Percentiles rank a stretch among this genome's conserved stretches.
phyloP scores from a whole-genome alignment of 169 alveolate species.

The Perkinsus marinus region DNA sequence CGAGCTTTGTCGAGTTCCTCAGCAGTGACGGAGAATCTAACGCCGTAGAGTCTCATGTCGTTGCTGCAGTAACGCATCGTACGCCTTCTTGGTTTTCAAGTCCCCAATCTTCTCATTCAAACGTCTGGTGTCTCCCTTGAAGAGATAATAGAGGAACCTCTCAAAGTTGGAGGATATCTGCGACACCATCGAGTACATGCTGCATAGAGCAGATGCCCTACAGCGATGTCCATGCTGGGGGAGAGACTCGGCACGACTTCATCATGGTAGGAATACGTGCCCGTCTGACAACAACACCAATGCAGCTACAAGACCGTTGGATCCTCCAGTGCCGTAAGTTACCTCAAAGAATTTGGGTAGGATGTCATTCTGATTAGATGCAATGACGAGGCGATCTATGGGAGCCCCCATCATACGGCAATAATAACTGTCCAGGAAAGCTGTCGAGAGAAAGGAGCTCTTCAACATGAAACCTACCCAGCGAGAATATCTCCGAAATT shows the following conservation, averaged over 20 bases:
- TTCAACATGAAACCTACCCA: neutral
- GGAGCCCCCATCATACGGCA: slow-evolving; percentile 22
- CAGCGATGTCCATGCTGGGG: slow-evolving; percentile 24
- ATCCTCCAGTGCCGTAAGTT: neutral
- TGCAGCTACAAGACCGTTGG: neutral
- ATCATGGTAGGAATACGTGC: neutral
- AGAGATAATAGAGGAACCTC: slow-evolving; percentile 1
- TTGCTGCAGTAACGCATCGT: neutral
- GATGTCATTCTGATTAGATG: slow-evolving; percentile 16
- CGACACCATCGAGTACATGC: neutral
- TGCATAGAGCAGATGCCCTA: neutral
- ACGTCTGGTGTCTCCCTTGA: neutral
- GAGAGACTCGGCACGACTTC: slow-evolving; percentile 8
- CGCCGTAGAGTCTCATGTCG: neutral
- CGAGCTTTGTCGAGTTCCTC: neutral
- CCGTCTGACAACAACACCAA: neutral
- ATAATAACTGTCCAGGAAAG: neutral
- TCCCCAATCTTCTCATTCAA: neutral
- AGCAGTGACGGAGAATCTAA: neutral
- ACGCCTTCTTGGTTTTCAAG: neutral
- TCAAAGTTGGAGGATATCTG: slow-evolving; percentile 17
- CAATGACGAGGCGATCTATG: slow-evolving; percentile 6
- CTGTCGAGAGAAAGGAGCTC: neutral
- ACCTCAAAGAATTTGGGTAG: neutral
- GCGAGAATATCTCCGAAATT: slow-evolving; percentile 20